Conservation (phyloP, 2,329 filamentous ascomycete species). For the Lachnellula subtilissima region DNA sequence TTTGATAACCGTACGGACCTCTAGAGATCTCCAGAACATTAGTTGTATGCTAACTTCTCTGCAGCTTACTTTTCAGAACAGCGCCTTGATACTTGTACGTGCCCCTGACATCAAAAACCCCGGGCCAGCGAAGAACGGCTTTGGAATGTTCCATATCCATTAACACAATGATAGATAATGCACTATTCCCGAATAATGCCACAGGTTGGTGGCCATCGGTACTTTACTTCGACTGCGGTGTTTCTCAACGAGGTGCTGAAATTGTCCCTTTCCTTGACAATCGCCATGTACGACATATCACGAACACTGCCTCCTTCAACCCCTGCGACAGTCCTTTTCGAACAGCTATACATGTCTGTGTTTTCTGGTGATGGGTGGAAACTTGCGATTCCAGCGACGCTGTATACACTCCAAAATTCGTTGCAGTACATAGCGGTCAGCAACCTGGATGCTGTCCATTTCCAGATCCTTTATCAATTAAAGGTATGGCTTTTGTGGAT, state of each 20-base stretch:
- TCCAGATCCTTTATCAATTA: slow-evolving; percentile 88
- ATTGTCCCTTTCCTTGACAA: slow-evolving; percentile 76
- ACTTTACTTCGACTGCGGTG: slow-evolving; percentile 89
- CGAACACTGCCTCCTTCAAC: slow-evolving; percentile 71
- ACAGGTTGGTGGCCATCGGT: slow-evolving; percentile 74
- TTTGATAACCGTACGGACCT: slow-evolving; percentile 52
- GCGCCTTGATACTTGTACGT: slow-evolving; percentile 66
- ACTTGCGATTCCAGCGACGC: slow-evolving; percentile 76
- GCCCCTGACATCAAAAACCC: slow-evolving; percentile 5
- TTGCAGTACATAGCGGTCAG: slow-evolving; percentile 88
- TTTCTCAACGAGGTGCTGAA: slow-evolving; percentile 93
- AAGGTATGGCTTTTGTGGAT: slow-evolving; percentile 52
- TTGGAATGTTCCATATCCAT: slow-evolving; percentile 1
- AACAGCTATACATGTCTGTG: slow-evolving; percentile 72
- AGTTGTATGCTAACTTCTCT: slow-evolving; percentile 23
- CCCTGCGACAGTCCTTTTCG: slow-evolving; percentile 73
- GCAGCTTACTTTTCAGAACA: slow-evolving; percentile 77
- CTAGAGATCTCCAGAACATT: slow-evolving; percentile 18
- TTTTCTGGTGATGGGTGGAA: slow-evolving; percentile 95
- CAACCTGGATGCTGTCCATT: slow-evolving; percentile 87
- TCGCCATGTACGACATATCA: slow-evolving; percentile 84
- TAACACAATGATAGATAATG: slow-evolving; percentile 58
- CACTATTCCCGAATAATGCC: slow-evolving; percentile 96
- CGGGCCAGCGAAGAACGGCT: slow-evolving; percentile 1
- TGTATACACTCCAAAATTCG: slow-evolving; percentile 92